These are phyloP conservation scores for Volvariella surrecta DNA, from an alignment of 1,284 basidiomycete genomes.

Conservation along the genomic window DNA sequence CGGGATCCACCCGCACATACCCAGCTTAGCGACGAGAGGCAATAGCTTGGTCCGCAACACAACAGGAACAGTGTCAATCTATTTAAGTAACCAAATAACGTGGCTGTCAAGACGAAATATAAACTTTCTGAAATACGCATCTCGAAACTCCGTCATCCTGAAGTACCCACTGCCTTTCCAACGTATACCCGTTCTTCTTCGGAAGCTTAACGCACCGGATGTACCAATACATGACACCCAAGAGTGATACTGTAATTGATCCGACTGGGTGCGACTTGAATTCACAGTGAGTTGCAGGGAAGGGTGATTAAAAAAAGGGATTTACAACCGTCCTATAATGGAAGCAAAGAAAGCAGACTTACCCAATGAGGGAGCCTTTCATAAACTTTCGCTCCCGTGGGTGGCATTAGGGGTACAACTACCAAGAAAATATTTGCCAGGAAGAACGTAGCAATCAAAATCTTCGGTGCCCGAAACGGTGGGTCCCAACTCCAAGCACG, in stretches of 20 bases:
- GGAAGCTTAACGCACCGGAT: slow-evolving; percentile 3
- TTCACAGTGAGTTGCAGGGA: slow-evolving; percentile 6
- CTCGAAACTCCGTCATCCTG: slow-evolving; percentile 46
- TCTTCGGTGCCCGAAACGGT: slow-evolving; percentile 47
- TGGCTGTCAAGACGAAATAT: no score
- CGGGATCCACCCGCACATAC: no score
- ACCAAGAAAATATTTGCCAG: slow-evolving; percentile 56
- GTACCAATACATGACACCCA: slow-evolving; percentile 7
- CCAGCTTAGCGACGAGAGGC: no score
- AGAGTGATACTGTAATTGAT: background rate
- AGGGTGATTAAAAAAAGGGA: background rate
- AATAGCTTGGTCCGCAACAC: no score
- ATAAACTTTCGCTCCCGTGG: slow-evolving; percentile 40
- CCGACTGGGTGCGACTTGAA: slow-evolving; percentile 6
- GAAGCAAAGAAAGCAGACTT: slow-evolving; percentile 15
- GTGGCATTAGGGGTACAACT: slow-evolving; percentile 48
- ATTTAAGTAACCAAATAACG: no score
- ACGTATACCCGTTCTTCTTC: background rate
- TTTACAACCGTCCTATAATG: background rate
- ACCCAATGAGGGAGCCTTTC: slow-evolving; percentile 58
- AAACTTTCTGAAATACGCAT: slow-evolving; percentile 29
- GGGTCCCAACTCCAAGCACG: slow-evolving; percentile 47
- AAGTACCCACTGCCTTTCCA: slow-evolving; percentile 23
- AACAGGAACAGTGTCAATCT: no score
- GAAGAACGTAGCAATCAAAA: slow-evolving; percentile 44